Percentiles rank a stretch among this genome's conserved stretches.
Conservation (phyloP, 2,329 filamentous ascomycete species). For the Cercospora sp. region DNA sequence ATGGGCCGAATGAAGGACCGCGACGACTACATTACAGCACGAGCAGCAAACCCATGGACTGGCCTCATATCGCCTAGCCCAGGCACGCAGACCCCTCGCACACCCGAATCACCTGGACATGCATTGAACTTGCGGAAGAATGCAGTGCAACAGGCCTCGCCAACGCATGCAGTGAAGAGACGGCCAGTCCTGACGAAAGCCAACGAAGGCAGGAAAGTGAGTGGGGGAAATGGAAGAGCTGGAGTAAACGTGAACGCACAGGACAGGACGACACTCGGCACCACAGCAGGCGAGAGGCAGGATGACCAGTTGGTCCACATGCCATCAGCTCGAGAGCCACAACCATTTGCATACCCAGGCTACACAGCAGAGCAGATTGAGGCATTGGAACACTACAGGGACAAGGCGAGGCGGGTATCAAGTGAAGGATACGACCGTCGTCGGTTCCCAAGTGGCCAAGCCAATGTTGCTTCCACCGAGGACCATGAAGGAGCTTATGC, state of each 20-base stretch:
- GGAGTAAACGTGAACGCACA: no score
- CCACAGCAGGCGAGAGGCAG: conserved; percentile 1
- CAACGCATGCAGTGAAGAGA: conserved; percentile 20
- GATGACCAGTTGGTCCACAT: conserved; percentile 38
- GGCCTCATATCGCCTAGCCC: conserved; percentile 39
- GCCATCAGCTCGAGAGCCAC: conserved; percentile 40
- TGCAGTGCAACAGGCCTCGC: conserved; percentile 20
- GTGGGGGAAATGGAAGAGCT: conserved; percentile 16
- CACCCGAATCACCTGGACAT: conserved; percentile 35
- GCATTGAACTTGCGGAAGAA: conserved; percentile 30
- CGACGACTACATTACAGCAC: conserved; percentile 41
- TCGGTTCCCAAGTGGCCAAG: conserved; percentile 11
- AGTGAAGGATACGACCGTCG: conserved; percentile 33
- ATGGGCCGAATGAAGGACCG: conserved; percentile 39
- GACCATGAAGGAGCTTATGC: background rate
- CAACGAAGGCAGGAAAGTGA: conserved; percentile 34
- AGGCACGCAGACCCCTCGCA: conserved; percentile 31
- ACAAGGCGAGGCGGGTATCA: conserved; percentile 32
- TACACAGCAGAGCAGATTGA: conserved; percentile 34
- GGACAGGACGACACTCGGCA: background rate
- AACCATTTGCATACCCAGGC: conserved; percentile 37
- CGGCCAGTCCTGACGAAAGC: conserved; percentile 28
- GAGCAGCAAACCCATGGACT: conserved; percentile 39
- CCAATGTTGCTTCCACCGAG: background rate
- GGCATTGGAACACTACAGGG: conserved; percentile 36